phyloP scores from a whole-genome alignment of 441 rosid species.

The Croton setiger region DNA sequence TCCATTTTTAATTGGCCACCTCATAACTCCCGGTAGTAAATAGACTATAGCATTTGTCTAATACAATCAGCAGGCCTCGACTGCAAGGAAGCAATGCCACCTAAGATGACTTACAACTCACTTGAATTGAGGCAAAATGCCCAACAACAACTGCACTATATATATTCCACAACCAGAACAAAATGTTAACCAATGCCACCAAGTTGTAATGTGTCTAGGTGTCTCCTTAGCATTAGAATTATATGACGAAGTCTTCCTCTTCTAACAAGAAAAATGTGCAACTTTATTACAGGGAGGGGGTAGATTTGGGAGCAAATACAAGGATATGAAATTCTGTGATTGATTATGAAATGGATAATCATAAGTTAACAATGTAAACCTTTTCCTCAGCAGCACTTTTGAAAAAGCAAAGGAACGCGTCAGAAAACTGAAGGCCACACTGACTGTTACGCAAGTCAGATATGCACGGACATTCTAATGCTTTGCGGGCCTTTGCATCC shows the following conservation, averaged over 20 bases:
- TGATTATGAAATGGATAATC: background rate
- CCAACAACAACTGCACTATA: background rate
- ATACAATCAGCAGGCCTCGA: background rate
- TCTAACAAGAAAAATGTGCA: background rate
- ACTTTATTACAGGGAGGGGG: background rate
- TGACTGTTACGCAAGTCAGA: constrained; percentile 71
- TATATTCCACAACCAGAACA: background rate
- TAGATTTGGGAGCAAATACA: background rate
- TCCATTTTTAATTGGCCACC: background rate
- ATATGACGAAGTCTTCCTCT: background rate
- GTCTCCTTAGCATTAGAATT: background rate
- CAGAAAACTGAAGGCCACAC: constrained; percentile 74
- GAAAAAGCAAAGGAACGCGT: constrained; percentile 82
- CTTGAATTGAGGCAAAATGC: background rate
- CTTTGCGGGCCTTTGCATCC: constrained; percentile 73
- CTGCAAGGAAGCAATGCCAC: background rate
- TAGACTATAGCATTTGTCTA: background rate
- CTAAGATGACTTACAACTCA: background rate
- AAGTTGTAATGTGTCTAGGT: background rate
- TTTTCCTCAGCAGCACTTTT: constrained; percentile 80
- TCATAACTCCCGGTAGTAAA: background rate
- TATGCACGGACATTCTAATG: constrained; percentile 90
- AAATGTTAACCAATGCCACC: background rate
- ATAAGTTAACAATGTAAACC: constrained; percentile 34
- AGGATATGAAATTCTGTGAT: background rate